Base-by-base conservation (phyloP, 2,329 filamentous ascomycete genomes). In the Colletotrichum navitas region DNA sequence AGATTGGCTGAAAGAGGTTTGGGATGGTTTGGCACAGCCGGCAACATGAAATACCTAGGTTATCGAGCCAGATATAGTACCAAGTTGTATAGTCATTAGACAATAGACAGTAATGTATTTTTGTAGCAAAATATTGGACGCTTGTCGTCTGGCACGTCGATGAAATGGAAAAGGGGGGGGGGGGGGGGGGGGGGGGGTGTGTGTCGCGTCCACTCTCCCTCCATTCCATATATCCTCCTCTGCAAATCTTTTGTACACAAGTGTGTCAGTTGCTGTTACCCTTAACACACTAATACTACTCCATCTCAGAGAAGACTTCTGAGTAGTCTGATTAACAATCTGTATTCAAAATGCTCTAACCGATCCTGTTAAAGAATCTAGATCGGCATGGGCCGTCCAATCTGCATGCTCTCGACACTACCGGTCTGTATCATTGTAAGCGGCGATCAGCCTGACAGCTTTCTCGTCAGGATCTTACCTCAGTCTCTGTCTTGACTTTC, bases 1-100 rank as follows among this genome's bases (percentile, higher is more conserved):
- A 6, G 58, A 26, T 3, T 74, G 72, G 71, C 39, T 74, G 3
- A 68, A 59, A 11, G 68, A 74, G 61, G 34, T 73, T 7, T 73
- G 69, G 65, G 66, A 64, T 6, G 60, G 54, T 11, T 18, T 69
- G 26, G 26, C 39, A 5, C 43, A 36, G 45, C 21, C 61, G 29
- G 10, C 49, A 55, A 21, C 26, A 55, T 63, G 60, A 52, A 11
- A 52, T 3, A 8, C 3, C 24, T 7, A 5, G 4, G 16, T 52
- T 2, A 32, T 52, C 7, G 5, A 10, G 12, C 14, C 49, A 7
- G 8, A 18, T 12, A 26, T 16, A 1, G 2, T 18, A 12, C 2
- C 6, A 18, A 32, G 14, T 21, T 1, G 7, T 32, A 18, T 21
- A 21, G 6, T 8, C 47, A 71, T 39, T 71, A 68, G 51, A 71